A percentile compares a stretch with the other conserved stretches of the same genome.
Conservation (phyloP, 177 flowering plant species). For the Tripterygium wilfordii region DNA sequence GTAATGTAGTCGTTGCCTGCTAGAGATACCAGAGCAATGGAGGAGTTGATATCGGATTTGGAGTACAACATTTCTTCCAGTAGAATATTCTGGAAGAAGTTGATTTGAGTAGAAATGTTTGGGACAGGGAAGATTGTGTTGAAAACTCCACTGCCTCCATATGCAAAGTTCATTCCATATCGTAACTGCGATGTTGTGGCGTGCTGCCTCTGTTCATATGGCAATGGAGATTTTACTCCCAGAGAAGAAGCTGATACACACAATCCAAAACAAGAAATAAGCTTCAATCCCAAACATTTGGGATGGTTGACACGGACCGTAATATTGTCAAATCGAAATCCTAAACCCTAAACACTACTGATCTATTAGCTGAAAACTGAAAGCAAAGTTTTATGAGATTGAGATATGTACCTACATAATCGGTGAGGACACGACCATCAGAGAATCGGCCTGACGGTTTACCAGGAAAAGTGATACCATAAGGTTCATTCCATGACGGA, state of each 20-base stretch:
- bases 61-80: conserved; percentile 21
- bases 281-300: no score
- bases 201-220: conserved; percentile 25
- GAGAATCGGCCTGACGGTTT: neutral
- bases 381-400: no score
- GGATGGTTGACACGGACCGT: no score
- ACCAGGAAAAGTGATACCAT: neutral
- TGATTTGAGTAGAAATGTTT: conserved; percentile 59
- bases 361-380: no score
- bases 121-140: conserved; percentile 33
- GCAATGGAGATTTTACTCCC: conserved; percentile 42
- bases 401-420: conserved; percentile 1
- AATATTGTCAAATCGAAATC: no score
- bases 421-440: neutral
- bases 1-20: conserved; percentile 59
- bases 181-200: neutral
- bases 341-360: no score
- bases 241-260: conserved; percentile 34
- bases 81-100: conserved; percentile 34
- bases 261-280: neutral
- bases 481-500: neutral
- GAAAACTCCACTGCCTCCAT: conserved; percentile 72
- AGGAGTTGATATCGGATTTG: conserved; percentile 21
- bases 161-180: conserved; percentile 61
- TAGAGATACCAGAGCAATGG: conserved; percentile 42